Evolutionary conservation across 192 early-diverging fungal species (phyloP).

Genomic region (Podila horticola): DNA sequence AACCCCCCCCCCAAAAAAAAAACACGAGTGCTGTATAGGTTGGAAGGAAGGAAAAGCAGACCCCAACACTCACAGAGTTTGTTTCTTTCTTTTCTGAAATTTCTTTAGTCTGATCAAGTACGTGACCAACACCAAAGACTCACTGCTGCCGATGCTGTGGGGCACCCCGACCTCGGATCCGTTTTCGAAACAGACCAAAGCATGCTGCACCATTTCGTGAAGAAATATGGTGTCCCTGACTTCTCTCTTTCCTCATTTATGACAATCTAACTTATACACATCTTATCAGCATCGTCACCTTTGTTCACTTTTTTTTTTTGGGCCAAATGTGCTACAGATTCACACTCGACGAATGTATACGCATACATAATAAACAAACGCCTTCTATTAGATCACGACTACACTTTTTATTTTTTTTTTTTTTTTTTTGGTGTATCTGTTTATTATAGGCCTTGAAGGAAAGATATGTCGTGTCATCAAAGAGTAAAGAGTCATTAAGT

Average conservation of each 20-base stretch:
- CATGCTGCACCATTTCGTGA: conserved; percentile 51
- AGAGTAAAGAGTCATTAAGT: background rate
- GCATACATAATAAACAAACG: too few species aligned
- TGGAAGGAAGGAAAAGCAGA: background rate
- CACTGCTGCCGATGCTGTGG: conserved; percentile 68
- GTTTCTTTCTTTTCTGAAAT: background rate
- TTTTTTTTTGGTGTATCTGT: too few species aligned
- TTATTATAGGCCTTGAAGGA: too few species aligned
- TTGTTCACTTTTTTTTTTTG: too few species aligned
- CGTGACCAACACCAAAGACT: conserved; percentile 68
- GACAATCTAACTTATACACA: too few species aligned
- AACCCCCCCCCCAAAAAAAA: too few species aligned
- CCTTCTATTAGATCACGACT: too few species aligned
- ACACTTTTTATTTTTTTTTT: too few species aligned
- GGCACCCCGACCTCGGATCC: conserved; percentile 69
- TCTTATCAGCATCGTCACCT: too few species aligned
- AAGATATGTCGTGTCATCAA: too few species aligned
- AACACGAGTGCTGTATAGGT: background rate
- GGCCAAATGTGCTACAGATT: too few species aligned
- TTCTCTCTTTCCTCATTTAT: background rate
- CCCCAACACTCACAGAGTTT: background rate
- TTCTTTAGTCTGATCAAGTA: conserved; percentile 59
- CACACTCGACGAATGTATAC: too few species aligned
- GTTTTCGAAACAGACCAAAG: conserved; percentile 63
- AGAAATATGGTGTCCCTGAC: background rate